These are phyloP conservation scores for Hsuehochloa calcarea DNA, from an alignment of 176 grass and related monocot species.

Conservation along the genomic window DNA sequence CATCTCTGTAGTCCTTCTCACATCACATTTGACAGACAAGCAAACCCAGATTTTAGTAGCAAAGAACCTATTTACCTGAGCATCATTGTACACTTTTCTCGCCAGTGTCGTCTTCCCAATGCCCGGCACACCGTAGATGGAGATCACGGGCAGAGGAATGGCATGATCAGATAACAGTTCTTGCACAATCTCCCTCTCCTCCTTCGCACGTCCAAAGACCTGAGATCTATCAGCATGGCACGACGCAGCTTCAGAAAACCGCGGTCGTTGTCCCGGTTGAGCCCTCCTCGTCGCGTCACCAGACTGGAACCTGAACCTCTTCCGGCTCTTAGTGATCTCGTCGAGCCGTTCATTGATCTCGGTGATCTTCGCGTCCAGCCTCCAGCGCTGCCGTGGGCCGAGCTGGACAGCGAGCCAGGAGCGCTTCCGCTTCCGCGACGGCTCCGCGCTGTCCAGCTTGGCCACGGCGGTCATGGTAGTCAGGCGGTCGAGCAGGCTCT, in stretches of 20 bases:
- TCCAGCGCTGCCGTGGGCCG: neutral
- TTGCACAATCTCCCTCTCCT: slow-evolving; percentile 4
- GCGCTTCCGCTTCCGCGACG: slow-evolving; percentile 40
- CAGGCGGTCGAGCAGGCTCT: slow-evolving; percentile 22
- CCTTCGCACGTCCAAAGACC: neutral
- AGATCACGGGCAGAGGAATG: slow-evolving; percentile 10
- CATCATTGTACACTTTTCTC: slow-evolving; percentile 18
- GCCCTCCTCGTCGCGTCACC: slow-evolving; percentile 13
- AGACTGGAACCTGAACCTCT: neutral
- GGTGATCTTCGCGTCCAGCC: slow-evolving; percentile 28
- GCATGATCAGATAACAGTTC: neutral
- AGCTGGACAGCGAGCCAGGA: neutral
- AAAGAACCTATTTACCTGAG: neutral
- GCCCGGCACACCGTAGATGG: slow-evolving; percentile 36
- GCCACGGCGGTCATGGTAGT: slow-evolving; percentile 15
- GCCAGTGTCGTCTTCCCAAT: slow-evolving; percentile 58
- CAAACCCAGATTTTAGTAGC: slow-evolving; percentile 44
- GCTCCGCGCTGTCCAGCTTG: neutral
- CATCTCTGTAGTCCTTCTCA: slow-evolving; percentile 23
- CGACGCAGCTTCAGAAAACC: neutral
- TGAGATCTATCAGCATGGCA: neutral
- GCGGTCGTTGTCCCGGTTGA: neutral
- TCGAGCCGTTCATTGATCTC: slow-evolving; percentile 20
- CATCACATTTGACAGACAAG: slow-evolving; percentile 29
- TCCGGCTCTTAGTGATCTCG: neutral